Percentiles rank a stretch among this genome's conserved stretches.
phyloP scores from a whole-genome alignment of 192 early-diverging fungal species.

The Dissophora ornata region DNA sequence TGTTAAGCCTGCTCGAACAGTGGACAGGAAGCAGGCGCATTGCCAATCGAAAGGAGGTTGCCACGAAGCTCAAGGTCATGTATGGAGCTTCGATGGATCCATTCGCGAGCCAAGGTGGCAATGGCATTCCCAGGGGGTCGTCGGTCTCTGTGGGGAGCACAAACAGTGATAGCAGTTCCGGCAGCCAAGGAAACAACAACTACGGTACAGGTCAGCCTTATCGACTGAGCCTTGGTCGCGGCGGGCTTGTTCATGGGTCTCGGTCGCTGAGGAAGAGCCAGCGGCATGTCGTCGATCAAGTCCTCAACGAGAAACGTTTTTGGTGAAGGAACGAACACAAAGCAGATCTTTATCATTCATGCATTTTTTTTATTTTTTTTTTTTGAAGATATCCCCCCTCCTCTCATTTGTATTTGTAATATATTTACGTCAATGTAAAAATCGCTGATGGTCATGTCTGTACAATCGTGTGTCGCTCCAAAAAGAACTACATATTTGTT shows the following conservation, averaged over 20 bases:
- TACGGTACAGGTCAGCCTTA: background rate
- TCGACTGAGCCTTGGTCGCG: background rate
- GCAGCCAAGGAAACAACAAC: constrained; percentile 12
- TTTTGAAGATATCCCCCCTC: background rate
- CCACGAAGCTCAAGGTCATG: constrained; percentile 50
- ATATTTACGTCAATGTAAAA: too few species aligned
- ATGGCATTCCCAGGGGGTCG: too few species aligned
- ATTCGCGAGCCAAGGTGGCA: too few species aligned
- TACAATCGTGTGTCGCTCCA: too few species aligned
- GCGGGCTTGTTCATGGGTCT: constrained; percentile 8
- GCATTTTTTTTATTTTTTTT: constrained; percentile 4
- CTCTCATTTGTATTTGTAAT: constrained; percentile 6
- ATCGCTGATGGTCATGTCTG: too few species aligned
- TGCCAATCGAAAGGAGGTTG: constrained; percentile 37
- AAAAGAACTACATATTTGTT: too few species aligned
- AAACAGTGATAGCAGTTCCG: constrained; percentile 21
- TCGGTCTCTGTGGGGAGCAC: constrained; percentile 31
- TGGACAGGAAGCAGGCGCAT: constrained; percentile 40
- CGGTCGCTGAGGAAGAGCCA: constrained; percentile 38
- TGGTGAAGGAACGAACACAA: constrained; percentile 6
- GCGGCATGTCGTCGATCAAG: constrained; percentile 37
- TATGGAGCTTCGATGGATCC: constrained; percentile 36
- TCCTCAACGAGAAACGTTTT: constrained; percentile 21
- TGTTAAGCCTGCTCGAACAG: constrained; percentile 27
- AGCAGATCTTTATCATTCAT: background rate